A percentile compares a stretch with the other conserved stretches of the same genome.
Conservation (phyloP, 1,284 basidiomycete genomes). For the Sporisorium graminicola region DNA sequence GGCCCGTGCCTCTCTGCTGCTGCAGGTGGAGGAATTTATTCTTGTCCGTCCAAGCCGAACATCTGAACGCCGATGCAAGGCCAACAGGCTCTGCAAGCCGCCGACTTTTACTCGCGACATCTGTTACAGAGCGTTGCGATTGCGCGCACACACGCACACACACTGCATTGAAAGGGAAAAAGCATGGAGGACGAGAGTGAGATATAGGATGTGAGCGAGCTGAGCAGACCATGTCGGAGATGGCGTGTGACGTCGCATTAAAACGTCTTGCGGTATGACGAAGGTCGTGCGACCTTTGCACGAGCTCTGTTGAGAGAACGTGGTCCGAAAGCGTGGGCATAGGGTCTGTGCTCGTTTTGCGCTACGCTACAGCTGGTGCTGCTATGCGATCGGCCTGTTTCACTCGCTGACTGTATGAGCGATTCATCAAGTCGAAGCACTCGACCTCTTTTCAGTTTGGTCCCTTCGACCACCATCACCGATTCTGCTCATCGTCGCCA, state of each 20-base stretch:
- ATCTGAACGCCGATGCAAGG: background rate
- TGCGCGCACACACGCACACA: too few relatives aligned
- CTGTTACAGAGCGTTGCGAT: too few relatives aligned
- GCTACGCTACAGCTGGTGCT: background rate
- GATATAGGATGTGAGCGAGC: too few relatives aligned
- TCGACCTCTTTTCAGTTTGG: too few relatives aligned
- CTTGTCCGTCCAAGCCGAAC: too few relatives aligned
- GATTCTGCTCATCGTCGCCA: background rate
- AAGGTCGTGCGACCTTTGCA: slow-evolving; percentile 1
- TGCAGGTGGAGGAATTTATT: slow-evolving; percentile 4
- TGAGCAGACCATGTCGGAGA: too few relatives aligned
- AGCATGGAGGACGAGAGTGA: too few relatives aligned
- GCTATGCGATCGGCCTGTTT: background rate
- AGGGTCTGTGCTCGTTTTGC: background rate
- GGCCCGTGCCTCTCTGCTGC: background rate
- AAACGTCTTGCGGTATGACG: background rate
- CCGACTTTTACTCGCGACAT: too few relatives aligned
- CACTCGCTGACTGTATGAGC: background rate
- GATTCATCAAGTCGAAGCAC: background rate
- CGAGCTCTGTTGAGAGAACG: background rate
- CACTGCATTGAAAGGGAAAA: too few relatives aligned
- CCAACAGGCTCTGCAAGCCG: background rate
- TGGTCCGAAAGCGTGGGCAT: background rate
- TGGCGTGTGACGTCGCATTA: too few relatives aligned
- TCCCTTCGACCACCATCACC: background rate